phyloP scores from a whole-genome alignment of 225 moss, liverwort and hornwort genomes.

The Pleurozium schreberi region DNA sequence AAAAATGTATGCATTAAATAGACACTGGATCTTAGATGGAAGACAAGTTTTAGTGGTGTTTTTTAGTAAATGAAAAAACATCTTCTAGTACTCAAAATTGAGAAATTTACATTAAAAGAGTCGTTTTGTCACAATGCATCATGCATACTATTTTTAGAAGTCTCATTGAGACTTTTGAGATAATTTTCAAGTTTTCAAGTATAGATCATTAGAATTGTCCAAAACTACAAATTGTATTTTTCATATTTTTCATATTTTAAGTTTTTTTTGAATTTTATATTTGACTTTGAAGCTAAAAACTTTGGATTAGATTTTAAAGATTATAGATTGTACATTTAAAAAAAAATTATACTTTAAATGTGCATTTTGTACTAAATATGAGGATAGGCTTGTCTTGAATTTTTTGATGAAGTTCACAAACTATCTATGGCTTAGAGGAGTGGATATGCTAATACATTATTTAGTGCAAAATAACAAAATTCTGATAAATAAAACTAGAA shows the following conservation, averaged over 20 bases:
- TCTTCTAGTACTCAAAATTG: neutral
- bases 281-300: neutral
- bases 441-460: neutral
- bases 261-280: neutral
- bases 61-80: no score
- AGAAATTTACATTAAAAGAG: no score
- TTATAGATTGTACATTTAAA: no score
- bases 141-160: neutral
- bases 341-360: no score
- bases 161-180: neutral
- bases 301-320: neutral
- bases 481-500: neutral
- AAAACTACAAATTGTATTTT: neutral
- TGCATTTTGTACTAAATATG: neutral
- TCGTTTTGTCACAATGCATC: neutral
- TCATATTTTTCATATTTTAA: no score
- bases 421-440: accelerated
- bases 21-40: neutral
- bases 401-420: no score
- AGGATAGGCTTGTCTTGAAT: neutral
- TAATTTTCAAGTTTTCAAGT: neutral
- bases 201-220: no score
- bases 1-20: accelerated
- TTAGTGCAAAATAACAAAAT: neutral
- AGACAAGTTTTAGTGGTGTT: neutral